Base-by-base conservation (phyloP, 1,139 yeast genomes). In the Geotrichum candidum region DNA sequence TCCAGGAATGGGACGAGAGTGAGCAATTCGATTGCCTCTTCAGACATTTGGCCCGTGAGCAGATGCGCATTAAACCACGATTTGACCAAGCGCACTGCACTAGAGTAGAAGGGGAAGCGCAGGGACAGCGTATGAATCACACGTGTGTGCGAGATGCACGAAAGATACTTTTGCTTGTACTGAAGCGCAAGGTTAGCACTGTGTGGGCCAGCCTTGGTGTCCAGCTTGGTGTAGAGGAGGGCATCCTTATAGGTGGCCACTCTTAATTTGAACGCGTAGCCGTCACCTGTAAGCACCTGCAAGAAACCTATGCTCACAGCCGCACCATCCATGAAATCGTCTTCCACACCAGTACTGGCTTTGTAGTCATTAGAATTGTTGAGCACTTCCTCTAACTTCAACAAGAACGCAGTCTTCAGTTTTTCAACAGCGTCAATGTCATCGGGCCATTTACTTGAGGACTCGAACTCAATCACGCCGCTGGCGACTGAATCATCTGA, bases 391-490 rank as follows among this genome's bases (percentile, higher is more conserved):
- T 84, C 81, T 22, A 92, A 82, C 68, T 88, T 88, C 58, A 95
- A 73, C 68, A 94, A 77, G 68, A 95, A 90, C 6, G 98, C 99
- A 50, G 94, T 82, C 72, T 95, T 95, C 22, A 96, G 88, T 69
- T 87, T 86, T 72, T 94, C 99, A 63, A 91, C 77, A 0, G 97
- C 92, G 48, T 80, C 77, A 4, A 90, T 73, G 73, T 94, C 97
- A 74, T 90, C 96, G 0, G 99, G 99, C 99, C 99, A 95, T 73
- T 86, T 85, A n/a, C 85, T 81, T 1, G 97, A 88, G 2, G 89
- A 79, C 76, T 95, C 99, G 74, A 95, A 90, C 74, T 91, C 96
- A 56, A 95, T 74, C 13, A 92, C 81, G 31, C 87, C 85, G 58
- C 88, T 91, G 67, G 88, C 90, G 79, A 90, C 84, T 68, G 88